phyloP scores from a whole-genome alignment of 1,139 yeast species.

The Geotrichum klebahnii region DNA sequence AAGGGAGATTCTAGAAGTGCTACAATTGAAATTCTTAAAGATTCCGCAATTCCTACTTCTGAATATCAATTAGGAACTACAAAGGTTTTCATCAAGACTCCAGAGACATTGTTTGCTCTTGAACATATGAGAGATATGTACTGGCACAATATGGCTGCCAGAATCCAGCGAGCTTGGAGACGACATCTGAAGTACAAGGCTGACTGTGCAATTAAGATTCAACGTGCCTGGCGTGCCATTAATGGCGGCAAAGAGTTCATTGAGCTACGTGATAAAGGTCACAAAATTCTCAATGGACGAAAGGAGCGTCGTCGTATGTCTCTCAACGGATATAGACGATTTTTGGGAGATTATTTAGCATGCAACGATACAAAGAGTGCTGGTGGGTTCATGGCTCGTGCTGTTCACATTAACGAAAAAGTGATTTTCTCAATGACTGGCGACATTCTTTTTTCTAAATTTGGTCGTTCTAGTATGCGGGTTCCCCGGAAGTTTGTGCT shows the following conservation, averaged over 20 bases:
- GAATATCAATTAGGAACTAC: constrained; percentile 93
- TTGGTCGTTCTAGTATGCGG: constrained; percentile 87
- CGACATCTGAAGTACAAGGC: constrained; percentile 65
- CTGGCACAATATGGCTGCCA: constrained; percentile 98
- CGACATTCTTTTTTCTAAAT: constrained; percentile 74
- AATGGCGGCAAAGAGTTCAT: constrained; percentile 58
- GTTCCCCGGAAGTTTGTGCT: constrained; percentile 68
- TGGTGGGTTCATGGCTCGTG: constrained; percentile 59
- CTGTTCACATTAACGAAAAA: constrained; percentile 64
- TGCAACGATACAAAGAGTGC: constrained; percentile 70
- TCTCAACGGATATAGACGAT: constrained; percentile 84
- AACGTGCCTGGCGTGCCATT: constrained; percentile 74
- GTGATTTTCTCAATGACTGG: constrained; percentile 80
- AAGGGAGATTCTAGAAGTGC: constrained; percentile 81
- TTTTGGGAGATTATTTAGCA: constrained; percentile 86
- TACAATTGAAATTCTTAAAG: constrained; percentile 68
- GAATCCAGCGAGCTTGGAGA: constrained; percentile 97
- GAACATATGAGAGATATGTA: constrained; percentile 96
- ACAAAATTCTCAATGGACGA: constrained; percentile 59
- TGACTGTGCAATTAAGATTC: constrained; percentile 82
- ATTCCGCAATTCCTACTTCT: constrained; percentile 71
- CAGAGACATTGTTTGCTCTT: constrained; percentile 91
- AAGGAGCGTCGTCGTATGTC: constrained; percentile 91
- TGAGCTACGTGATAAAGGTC: constrained; percentile 81
- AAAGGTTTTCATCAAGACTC: constrained; percentile 94